Evolutionary conservation across 2,329 filamentous ascomycete genomes (phyloP).

Genomic region (Aspergillus japonicus): DNA sequence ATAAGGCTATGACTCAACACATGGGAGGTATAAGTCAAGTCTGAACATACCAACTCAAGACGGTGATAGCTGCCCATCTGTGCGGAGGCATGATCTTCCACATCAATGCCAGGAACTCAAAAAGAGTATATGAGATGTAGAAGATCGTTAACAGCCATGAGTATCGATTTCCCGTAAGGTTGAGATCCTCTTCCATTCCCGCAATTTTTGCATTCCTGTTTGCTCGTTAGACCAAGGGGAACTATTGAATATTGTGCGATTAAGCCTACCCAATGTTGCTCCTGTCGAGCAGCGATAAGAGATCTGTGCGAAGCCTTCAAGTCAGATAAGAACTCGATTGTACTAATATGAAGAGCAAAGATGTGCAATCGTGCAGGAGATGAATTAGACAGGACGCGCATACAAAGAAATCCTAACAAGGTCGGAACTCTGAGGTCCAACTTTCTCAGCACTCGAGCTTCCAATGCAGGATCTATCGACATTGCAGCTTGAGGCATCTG

Average conservation of each 20-base stretch:
- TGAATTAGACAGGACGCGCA: constrained; percentile 7
- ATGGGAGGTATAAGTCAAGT: constrained; percentile 4
- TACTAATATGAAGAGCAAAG: not conserved
- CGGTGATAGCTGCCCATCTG: constrained; percentile 44
- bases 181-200: constrained; percentile 52
- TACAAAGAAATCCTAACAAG: constrained; percentile 42
- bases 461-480: constrained; percentile 36
- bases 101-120: constrained; percentile 44
- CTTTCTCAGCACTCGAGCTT: constrained; percentile 38
- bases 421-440: constrained; percentile 37
- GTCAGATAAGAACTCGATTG: constrained; percentile 2
- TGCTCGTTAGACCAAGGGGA: constrained; percentile 8
- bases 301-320: constrained; percentile 32
- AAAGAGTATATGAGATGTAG: constrained; percentile 50
- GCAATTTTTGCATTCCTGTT: constrained; percentile 54
- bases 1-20: constrained; percentile 14
- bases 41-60: constrained; percentile 42
- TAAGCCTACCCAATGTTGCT: constrained; percentile 49
- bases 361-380: not conserved
- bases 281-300: constrained; percentile 50
- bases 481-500: constrained; percentile 15
- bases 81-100: constrained; percentile 47
- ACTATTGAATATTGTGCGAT: not conserved
- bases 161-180: constrained; percentile 49
- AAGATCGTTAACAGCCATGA: constrained; percentile 55